phyloP scores from a whole-genome alignment of 2,329 filamentous ascomycete species.

The Xylaria sp. region DNA sequence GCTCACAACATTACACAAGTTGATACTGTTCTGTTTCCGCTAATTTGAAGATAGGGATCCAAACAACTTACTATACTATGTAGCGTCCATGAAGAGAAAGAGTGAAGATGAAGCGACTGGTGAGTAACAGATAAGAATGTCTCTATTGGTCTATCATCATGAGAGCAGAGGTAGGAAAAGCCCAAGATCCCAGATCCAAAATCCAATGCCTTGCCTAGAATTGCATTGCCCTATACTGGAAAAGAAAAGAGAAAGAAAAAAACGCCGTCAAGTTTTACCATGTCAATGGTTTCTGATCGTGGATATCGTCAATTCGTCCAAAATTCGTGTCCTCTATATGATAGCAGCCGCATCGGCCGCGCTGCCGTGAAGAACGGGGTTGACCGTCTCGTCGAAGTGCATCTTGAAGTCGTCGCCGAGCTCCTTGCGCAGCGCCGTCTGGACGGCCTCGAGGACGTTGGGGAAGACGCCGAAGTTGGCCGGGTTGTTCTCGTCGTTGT shows the following conservation, averaged over 20 bases:
- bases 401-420: conserved; percentile 79
- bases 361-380: conserved; percentile 69
- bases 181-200: not conserved
- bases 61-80: too few relatives aligned
- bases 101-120: too few relatives aligned
- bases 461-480: conserved; percentile 80
- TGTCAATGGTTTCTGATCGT: conserved; percentile 17
- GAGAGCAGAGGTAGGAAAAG: not conserved
- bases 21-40: too few relatives aligned
- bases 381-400: conserved; percentile 76
- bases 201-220: conserved; percentile 9
- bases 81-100: not conserved
- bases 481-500: conserved; percentile 80
- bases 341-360: conserved; percentile 60
- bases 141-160: conserved; percentile 10
- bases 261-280: conserved; percentile 22
- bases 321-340: conserved; percentile 35
- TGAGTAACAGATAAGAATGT: not conserved
- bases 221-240: conserved; percentile 8
- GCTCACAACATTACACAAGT: too few relatives aligned
- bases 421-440: conserved; percentile 73
- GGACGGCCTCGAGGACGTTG: conserved; percentile 77
- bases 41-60: not conserved
- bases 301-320: conserved; percentile 37
- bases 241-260: not conserved